These are phyloP conservation scores for Blastobotrys serpentis DNA, from an alignment of 1,139 yeast species.

Conservation along the genomic window DNA sequence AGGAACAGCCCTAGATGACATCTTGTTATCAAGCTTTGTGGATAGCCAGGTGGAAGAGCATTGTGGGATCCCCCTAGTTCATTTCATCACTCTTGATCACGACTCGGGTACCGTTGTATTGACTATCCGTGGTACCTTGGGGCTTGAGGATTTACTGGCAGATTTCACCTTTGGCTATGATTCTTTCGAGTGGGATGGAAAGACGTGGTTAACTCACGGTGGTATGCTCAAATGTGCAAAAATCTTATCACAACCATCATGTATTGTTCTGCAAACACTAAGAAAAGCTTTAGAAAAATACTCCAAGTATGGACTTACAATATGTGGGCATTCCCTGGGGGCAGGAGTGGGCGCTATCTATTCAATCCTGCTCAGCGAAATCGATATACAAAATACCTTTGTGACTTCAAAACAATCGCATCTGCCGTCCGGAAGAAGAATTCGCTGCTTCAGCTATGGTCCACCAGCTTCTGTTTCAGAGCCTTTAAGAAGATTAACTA, in stretches of 20 bases:
- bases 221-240: slow-evolving; percentile 40
- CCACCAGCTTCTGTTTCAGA: slow-evolving; percentile 38
- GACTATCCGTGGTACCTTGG: slow-evolving; percentile 39
- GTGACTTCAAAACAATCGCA: slow-evolving; percentile 19
- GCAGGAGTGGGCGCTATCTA: slow-evolving; percentile 40
- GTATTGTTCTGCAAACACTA: slow-evolving; percentile 33
- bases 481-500: slow-evolving; percentile 32
- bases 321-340: slow-evolving; percentile 41
- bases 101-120: slow-evolving; percentile 37
- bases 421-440: slow-evolving; percentile 34
- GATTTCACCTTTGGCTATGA: slow-evolving; percentile 39
- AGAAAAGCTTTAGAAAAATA: slow-evolving; percentile 29
- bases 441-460: slow-evolving; percentile 39
- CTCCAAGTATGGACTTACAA: slow-evolving; percentile 35
- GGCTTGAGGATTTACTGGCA: slow-evolving; percentile 38
- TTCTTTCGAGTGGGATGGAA: slow-evolving; percentile 34
- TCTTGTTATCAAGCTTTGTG: slow-evolving; percentile 34
- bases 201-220: slow-evolving; percentile 35
- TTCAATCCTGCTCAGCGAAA: slow-evolving; percentile 34
- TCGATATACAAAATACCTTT: slow-evolving; percentile 23
- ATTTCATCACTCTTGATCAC: slow-evolving; percentile 38
- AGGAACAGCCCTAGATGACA: slow-evolving; percentile 34
- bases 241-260: slow-evolving; percentile 26
- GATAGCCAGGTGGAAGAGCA: slow-evolving; percentile 32
- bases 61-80: slow-evolving; percentile 37